phyloP scores from a whole-genome alignment of 352 stramenopile genomes.

The Phytopythium cucurbitacearum region DNA sequence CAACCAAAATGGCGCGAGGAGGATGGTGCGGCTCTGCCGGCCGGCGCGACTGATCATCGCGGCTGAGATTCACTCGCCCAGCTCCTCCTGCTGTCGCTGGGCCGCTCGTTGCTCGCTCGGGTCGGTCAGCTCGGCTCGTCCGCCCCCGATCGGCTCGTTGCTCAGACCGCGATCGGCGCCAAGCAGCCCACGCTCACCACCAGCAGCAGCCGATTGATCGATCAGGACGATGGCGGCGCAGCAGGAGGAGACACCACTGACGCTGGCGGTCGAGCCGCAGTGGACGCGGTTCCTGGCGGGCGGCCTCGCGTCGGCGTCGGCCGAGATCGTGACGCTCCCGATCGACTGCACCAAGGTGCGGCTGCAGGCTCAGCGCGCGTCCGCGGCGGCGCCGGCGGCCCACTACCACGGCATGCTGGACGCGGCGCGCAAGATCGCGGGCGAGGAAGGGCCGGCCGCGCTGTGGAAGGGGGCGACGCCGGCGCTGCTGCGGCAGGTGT shows the following conservation, averaged over 20 bases:
- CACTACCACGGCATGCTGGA: conserved; percentile 81
- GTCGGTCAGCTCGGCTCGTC: too few species aligned
- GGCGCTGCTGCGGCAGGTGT: conserved; percentile 80
- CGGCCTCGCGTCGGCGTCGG: conserved; percentile 58
- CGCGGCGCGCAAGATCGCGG: conserved; percentile 56
- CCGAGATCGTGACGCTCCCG: conserved; percentile 77
- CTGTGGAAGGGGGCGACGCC: conserved; percentile 79
- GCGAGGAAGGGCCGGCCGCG: conserved; percentile 52
- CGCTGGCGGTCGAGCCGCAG: conserved; percentile 55
- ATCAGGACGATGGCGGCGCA: conserved; percentile 26
- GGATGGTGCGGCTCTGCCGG: too few species aligned
- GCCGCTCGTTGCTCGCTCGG: too few species aligned
- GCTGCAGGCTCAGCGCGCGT: conserved; percentile 65
- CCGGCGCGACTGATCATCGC: too few species aligned
- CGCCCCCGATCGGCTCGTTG: too few species aligned
- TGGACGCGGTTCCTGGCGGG: conserved; percentile 69
- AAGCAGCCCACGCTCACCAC: conserved; percentile 1
- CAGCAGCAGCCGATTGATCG: background rate
- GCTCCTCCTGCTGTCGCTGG: too few species aligned
- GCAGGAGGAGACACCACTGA: conserved; percentile 28
- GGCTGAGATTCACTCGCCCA: too few species aligned
- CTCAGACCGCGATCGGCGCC: background rate
- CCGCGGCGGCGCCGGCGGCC: conserved; percentile 15
- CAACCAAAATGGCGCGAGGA: too few species aligned
- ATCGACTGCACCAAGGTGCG: conserved; percentile 87